These are phyloP conservation scores for Salix dunnii DNA, from an alignment of 345 rosid species.

Conservation along the genomic window DNA sequence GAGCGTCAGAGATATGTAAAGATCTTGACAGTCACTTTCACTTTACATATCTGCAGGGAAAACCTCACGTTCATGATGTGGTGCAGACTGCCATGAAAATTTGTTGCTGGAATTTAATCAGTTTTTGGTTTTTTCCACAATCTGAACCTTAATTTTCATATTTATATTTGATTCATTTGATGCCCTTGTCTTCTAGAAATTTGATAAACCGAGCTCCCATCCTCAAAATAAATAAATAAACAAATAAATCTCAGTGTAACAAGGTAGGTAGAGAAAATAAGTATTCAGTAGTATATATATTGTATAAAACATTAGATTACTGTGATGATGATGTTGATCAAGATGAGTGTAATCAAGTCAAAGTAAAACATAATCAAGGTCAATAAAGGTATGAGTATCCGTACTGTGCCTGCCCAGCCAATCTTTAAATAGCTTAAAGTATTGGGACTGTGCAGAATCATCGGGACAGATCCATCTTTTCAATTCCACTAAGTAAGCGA, in stretches of 20 bases:
- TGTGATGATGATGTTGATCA: constrained; percentile 3
- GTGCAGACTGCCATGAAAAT: constrained; percentile 4
- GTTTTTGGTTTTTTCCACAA: neutral
- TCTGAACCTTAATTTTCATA: too few species aligned
- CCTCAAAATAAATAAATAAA: too few species aligned
- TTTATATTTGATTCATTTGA: neutral
- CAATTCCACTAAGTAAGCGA: too few species aligned
- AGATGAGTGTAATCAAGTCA: neutral
- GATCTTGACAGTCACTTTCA: constrained; percentile 11
- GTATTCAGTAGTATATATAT: too few species aligned
- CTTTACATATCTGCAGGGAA: neutral
- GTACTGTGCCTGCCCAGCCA: constrained; percentile 10
- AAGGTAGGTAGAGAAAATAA: too few species aligned
- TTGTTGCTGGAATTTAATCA: neutral
- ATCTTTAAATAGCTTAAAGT: constrained; percentile 9
- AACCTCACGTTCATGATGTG: neutral
- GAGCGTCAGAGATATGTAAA: constrained; percentile 6
- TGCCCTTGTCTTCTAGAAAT: neutral
- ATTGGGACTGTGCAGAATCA: constrained; percentile 9
- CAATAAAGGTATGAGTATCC: constrained; percentile 7
- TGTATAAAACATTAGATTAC: neutral
- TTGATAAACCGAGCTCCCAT: neutral
- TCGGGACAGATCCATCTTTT: neutral
- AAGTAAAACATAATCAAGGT: neutral
- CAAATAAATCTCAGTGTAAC: too few species aligned